Conservation (phyloP, 805 yeast species). For the Barnettozyma populi region DNA sequence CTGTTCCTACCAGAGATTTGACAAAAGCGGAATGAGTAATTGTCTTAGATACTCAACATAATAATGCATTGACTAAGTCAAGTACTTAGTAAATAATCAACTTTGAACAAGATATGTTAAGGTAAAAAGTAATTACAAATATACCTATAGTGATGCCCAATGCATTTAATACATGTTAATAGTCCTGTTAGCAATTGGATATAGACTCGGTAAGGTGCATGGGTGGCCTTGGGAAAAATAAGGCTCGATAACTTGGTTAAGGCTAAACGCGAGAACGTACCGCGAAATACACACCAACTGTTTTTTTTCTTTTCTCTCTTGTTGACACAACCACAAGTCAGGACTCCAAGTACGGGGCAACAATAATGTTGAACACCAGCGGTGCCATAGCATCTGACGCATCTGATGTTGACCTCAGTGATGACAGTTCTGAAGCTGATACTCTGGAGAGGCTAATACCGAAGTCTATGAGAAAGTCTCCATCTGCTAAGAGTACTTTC, state of each 20-base stretch:
- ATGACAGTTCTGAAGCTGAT: not conserved
- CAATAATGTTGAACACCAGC: not conserved
- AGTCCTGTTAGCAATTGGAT: no score
- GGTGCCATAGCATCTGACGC: not conserved
- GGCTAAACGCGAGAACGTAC: no score
- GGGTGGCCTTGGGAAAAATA: no score
- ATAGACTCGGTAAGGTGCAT: no score
- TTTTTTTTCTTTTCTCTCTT: no score
- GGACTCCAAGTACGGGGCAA: not conserved
- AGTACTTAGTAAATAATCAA: not conserved
- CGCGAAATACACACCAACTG: no score
- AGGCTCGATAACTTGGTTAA: no score
- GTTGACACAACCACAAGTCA: not conserved
- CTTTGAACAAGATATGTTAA: no score
- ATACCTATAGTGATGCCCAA: no score
- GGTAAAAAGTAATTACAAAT: no score
- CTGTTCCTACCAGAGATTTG: slow-evolving; percentile 18
- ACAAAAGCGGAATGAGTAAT: not conserved
- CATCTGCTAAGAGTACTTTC: not conserved
- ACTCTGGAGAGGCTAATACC: not conserved
- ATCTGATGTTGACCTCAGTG: not conserved
- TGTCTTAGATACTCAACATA: not conserved
- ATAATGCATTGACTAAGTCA: not conserved
- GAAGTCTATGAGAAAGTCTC: not conserved
- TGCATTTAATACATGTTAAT: no score